Base-by-base conservation (phyloP, 1,284 basidiomycete genomes). In the Phaffia rhodozyma region DNA sequence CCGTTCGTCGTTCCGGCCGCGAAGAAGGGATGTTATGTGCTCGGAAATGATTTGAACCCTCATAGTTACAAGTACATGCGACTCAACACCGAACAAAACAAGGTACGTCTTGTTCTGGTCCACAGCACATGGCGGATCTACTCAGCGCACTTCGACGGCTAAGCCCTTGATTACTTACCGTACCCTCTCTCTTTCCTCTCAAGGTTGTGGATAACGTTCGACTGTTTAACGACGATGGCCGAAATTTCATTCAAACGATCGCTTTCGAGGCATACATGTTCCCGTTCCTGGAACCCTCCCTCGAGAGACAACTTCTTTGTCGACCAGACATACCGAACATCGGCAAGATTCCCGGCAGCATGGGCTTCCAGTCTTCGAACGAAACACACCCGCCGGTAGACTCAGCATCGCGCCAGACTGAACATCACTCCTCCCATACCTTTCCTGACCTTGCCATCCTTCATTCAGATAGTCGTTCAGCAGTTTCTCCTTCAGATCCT, bases 11-110 rank as follows among this genome's bases (percentile, higher is more conserved):
- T 98, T 11, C 96, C 96, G 1, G 89, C 92, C 0, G 93, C 86
- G 0, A 93, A 86, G 77, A 89, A 88, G 69, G 89, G 90, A 1
- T 89, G 87, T 70, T 85, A 82, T 5, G 89, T 98, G 0, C 77
- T 93, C 38, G 92, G 89, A 21, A 98, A 97, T 69, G 96, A 99
- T 74, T 77, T 98, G 59, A 99, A 99, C 75, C 93, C 94, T 0
- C 83, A 84, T 52, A 89, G 89, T 68, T 83, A 83, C 20, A 85
- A 86, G 71, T 93, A 87, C 75, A 79, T 97, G 69, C 66, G 75
- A n/a, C 78, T 81, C 69, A 97, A 97, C 71, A 82, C 86, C 53
- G 70, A 75, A 48, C 78, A 83, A 67, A 96, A 96, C 75, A 82
- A 84, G 72, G 91, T 89, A 58, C 61, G 66, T 59, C 27, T 43